phyloP scores from a whole-genome alignment of 495 filamentous ascomycete genomes.

The Podospora comata region DNA sequence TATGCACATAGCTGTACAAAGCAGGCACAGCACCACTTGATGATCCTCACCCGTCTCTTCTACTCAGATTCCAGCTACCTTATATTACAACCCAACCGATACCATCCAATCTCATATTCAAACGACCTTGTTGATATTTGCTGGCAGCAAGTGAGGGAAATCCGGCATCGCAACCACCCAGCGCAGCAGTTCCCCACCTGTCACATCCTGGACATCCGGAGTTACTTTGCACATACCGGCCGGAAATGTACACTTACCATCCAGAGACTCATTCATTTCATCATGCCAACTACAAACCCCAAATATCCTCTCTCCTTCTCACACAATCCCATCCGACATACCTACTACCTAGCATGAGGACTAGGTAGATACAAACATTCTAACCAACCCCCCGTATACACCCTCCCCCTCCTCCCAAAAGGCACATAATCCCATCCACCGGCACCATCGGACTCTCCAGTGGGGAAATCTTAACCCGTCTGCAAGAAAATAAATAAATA shows the following conservation, averaged over 20 bases:
- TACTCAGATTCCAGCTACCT: background rate
- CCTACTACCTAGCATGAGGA: no score
- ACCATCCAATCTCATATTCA: background rate
- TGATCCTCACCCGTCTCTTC: background rate
- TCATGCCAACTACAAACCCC: background rate
- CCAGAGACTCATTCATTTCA: background rate
- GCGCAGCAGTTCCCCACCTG: constrained; percentile 3
- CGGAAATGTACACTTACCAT: background rate
- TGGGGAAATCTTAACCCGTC: background rate
- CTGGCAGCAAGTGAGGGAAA: background rate
- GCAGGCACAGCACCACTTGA: background rate
- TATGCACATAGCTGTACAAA: no score
- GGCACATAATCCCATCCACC: background rate
- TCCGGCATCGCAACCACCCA: background rate
- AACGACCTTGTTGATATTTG: background rate
- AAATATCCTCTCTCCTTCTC: no score
- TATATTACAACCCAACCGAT: background rate
- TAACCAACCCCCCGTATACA: background rate
- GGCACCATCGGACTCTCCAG: background rate
- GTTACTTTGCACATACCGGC: background rate
- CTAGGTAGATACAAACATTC: no score
- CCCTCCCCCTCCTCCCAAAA: background rate
- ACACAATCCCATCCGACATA: no score
- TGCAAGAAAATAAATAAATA: background rate
- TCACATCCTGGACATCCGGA: constrained; percentile 6